phyloP scores from a whole-genome alignment of 2,329 filamentous ascomycete species.

The Myotisia sp. region DNA sequence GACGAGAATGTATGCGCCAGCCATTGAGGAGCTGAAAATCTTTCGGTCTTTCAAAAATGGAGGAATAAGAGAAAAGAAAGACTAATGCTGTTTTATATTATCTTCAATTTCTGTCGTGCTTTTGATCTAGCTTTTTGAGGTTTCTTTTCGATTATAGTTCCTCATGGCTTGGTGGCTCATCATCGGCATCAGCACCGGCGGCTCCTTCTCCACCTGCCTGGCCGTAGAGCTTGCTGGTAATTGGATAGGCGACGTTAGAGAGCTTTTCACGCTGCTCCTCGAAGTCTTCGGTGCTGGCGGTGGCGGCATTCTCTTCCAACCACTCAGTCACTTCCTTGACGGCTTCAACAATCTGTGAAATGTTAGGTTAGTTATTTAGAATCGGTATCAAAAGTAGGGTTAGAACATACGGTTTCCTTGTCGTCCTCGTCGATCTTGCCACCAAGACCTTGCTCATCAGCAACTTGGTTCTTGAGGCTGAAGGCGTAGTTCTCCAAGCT shows the following conservation, averaged over 20 bases:
- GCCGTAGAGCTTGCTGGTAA: constrained; percentile 93
- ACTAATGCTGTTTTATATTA: too few species aligned
- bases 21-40: too few species aligned
- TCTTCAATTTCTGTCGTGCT: too few species aligned
- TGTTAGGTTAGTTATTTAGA: constrained; percentile 22
- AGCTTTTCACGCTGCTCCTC: constrained; percentile 99
- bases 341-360: constrained; percentile 61
- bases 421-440: constrained; percentile 98
- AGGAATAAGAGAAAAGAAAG: too few species aligned
- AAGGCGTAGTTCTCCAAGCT: constrained; percentile 98
- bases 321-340: constrained; percentile 95
- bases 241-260: constrained; percentile 89
- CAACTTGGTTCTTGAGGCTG: constrained; percentile 97
- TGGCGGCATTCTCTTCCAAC: constrained; percentile 86
- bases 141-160: constrained; percentile 59
- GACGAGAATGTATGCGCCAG: too few species aligned
- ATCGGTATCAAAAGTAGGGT: constrained; percentile 1
- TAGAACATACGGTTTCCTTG: constrained; percentile 69
- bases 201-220: constrained; percentile 48
- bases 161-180: constrained; percentile 62
- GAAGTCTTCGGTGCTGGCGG: constrained; percentile 82
- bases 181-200: constrained; percentile 48
- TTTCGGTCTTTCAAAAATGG: too few species aligned
- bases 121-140: too few species aligned
- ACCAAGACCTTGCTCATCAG: constrained; percentile 89